phyloP scores from a whole-genome alignment of 768 basidiomycete genomes.

The Solioccasus polychromus region DNA sequence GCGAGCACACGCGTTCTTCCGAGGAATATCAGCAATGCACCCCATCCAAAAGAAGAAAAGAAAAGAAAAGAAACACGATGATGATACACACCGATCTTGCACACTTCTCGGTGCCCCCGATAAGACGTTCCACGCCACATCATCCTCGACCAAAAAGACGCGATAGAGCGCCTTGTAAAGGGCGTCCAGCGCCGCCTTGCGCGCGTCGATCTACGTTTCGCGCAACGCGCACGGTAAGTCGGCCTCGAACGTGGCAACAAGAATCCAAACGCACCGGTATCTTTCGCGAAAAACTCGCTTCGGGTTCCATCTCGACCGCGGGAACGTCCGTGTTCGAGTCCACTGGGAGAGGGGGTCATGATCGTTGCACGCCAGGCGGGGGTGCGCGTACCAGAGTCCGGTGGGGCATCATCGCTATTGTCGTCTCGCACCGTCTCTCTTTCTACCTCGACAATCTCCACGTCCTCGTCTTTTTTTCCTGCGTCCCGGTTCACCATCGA shows the following conservation, averaged over 20 bases:
- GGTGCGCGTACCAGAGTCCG: neutral
- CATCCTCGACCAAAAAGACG: slow-evolving; percentile 17
- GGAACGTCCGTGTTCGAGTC: slow-evolving; percentile 20
- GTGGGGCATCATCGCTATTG: no score
- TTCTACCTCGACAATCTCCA: slow-evolving; percentile 15
- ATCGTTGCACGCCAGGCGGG: neutral
- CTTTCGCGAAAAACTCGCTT: slow-evolving; percentile 40
- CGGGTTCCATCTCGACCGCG: slow-evolving; percentile 36
- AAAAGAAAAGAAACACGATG: neutral
- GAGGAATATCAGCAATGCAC: neutral
- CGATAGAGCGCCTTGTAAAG: slow-evolving; percentile 40
- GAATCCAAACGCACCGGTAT: slow-evolving; percentile 41
- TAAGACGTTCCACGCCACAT: slow-evolving; percentile 27
- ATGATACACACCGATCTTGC: slow-evolving; percentile 24
- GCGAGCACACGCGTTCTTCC: slow-evolving; percentile 42
- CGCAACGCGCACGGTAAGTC: no score
- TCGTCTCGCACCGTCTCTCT: no score
- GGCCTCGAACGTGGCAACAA: no score
- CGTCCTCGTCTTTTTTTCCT: neutral
- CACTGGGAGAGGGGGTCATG: neutral
- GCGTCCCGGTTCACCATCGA: neutral
- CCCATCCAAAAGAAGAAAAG: no score
- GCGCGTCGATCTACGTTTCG: slow-evolving; percentile 31
- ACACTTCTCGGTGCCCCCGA: slow-evolving; percentile 9
- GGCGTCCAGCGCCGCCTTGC: slow-evolving; percentile 36